Percentiles rank a stretch among this genome's conserved stretches.
These are phyloP conservation scores for Tulasnella sp. DNA, from an alignment of 768 basidiomycete genomes.

Conservation along the genomic window DNA sequence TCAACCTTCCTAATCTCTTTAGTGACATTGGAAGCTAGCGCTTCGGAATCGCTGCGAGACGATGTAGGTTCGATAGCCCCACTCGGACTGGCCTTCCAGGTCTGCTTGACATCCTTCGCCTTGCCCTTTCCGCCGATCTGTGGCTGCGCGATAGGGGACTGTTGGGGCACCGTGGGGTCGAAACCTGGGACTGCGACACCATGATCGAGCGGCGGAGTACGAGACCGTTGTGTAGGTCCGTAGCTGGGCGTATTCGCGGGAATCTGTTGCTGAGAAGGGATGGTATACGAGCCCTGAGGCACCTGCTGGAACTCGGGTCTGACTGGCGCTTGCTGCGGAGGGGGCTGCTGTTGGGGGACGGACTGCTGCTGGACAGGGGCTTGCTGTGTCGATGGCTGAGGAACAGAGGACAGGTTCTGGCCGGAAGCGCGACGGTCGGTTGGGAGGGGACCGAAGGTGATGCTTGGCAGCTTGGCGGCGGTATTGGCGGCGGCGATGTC, in stretches of 20 bases:
- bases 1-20: conserved; percentile 77
- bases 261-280: not conserved
- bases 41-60: conserved; percentile 22
- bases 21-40: conserved; percentile 46
- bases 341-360: not conserved
- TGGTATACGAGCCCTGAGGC: not conserved
- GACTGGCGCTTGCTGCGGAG: not conserved
- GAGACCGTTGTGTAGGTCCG: not conserved
- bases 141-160: conserved; percentile 28
- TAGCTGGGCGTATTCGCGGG: not conserved
- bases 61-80: conserved; percentile 10
- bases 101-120: conserved; percentile 35
- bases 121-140: conserved; percentile 61
- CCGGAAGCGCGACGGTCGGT: not conserved
- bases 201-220: not conserved
- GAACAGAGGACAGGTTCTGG: not conserved
- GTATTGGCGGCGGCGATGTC: conserved; percentile 59
- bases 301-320: conserved; percentile 8
- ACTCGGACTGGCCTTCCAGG: conserved; percentile 28
- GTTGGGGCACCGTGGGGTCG: not conserved
- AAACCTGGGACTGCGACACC: not conserved
- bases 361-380: conserved; percentile 39
- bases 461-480: conserved; percentile 49
- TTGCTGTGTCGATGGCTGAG: conserved; percentile 31
- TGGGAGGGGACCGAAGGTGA: conserved; percentile 1